Evolutionary conservation across 805 yeast genomes (phyloP).

Genomic region (Suhomyces pyralidae): DNA sequence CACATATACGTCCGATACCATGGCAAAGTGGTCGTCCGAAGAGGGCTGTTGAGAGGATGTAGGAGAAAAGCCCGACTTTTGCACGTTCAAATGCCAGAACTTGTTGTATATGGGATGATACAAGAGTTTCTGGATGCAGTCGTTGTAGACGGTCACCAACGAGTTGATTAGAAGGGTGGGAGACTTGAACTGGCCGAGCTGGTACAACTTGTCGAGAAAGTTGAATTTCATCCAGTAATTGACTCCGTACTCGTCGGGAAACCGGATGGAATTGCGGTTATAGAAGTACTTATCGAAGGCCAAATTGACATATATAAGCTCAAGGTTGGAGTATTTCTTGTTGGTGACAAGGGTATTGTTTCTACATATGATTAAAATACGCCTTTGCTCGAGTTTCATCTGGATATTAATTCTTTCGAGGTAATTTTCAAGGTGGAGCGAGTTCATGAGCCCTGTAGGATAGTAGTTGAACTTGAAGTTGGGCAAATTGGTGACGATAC

Average conservation of each 20-base stretch:
- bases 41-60: too few species aligned
- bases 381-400: slow-evolving; percentile 9
- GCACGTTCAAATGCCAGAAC: slow-evolving; percentile 3
- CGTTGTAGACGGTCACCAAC: slow-evolving; percentile 8
- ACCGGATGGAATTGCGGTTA: slow-evolving; percentile 7
- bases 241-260: slow-evolving; percentile 18
- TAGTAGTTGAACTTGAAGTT: slow-evolving; percentile 9
- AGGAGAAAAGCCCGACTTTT: background rate
- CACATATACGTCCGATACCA: background rate
- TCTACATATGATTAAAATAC: slow-evolving; percentile 16
- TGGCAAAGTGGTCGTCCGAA: background rate
- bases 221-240: slow-evolving; percentile 13
- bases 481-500: slow-evolving; percentile 13
- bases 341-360: slow-evolving; percentile 12
- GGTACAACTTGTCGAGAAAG: slow-evolving; percentile 11
- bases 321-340: slow-evolving; percentile 12
- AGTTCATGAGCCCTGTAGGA: slow-evolving; percentile 18
- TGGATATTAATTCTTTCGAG: slow-evolving; percentile 14
- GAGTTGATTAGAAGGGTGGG: slow-evolving; percentile 8
- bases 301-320: slow-evolving; percentile 12
- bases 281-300: slow-evolving; percentile 12
- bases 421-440: slow-evolving; percentile 16
- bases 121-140: slow-evolving; percentile 5
- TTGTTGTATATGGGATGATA: slow-evolving; percentile 5
- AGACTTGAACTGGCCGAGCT: slow-evolving; percentile 5